Evolutionary conservation across 2,329 filamentous ascomycete genomes (phyloP), one percentile per base, ranked within the genome.

Genomic region (Aureobasidium melanogenum): DNA sequence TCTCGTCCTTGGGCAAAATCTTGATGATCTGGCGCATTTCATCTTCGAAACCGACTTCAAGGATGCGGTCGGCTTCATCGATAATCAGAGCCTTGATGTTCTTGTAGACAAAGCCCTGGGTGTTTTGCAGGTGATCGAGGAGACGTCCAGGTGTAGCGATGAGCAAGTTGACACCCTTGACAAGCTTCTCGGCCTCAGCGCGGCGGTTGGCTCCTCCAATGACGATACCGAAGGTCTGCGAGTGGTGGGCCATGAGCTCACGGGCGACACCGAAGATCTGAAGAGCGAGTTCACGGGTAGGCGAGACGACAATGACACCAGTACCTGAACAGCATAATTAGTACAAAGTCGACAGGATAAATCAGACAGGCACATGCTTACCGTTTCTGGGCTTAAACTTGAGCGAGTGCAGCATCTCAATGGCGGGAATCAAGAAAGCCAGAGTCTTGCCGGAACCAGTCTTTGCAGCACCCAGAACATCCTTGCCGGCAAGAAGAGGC

Each of bases 11-110:
- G 50, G 92, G 90, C 19, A 97, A 79, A 60, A 97, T 94, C 80
- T 95, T 95, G 75, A 97, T 87, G 67, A 99, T 96, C 73, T 95
- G 88, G 66, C 90, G 84, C 89, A 99, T 96, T 77, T 99, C 94
- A 71, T 97, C 94, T 75, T 99, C 94, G 80, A 99, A 99, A 69
- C 94, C 93, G 64, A 97, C 90, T 77, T 99, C 94, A 47, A 99
- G 79, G 65, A 99, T 97, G 51, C 94, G 87, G 73, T 99, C 94
- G 19, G 94, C 94, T 77, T 99, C 94, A 69, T 99, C 94, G 67
- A 97, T 97, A 67, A 99, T 84, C 38, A 99, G 81, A 1, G 91
- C 89, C 74, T 92, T 91, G 68, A 96, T 77, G 75, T 97, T 96
- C 81, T 96, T 96, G 82, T 90, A 96, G 0, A 88, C 78, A 66